Base-by-base conservation (phyloP, 306 rosid species). In the Trifolium fragiferum region DNA sequence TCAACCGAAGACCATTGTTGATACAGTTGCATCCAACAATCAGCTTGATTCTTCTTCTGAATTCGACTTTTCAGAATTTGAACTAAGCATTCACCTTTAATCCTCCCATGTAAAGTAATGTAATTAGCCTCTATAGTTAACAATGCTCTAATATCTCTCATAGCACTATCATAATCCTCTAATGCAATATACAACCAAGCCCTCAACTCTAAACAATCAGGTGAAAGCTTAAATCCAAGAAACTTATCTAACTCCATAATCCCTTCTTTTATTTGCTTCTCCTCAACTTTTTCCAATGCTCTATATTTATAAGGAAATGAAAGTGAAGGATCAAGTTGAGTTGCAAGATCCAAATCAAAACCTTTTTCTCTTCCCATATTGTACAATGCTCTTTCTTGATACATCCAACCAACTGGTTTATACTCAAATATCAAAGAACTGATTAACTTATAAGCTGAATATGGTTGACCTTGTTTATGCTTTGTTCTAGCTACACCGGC, bases 321-420 rank as follows among this genome's bases (percentile, higher is more conserved):
- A 79, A 92, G 93, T 10, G 87, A 74, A 46, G 97, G 97, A 81
- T 92, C 97, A 71, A 88, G 78, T 74, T 82, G 83, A 73, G 92
- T 85, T 67, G 97, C 97, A 37, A 81, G 49, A 81, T 86, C 86
- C 66, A 92, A 89, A 82, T 92, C 97, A 74, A 70, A 70, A 63
- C 78, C 62, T 83, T 85, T 92, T 46, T 89, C 97, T 69, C 76
- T 89, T 55, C 97, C 97, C 32, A 85, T 77, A 23, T 85, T 86
- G 73, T 92, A 90, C 12, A 92, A 73, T 30, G 96, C 85, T 16
- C 96, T 85, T 71, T 90, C 97, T 79, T 92, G 96, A 75, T 86
- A 89, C 97, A 92, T 92, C 97, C 97, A 92, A 62, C 97, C 97
- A 3, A 80, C 89, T 40, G 90, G 92, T 66, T 79, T 89, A 74